phyloP scores from a whole-genome alignment of 345 rosid genomes.

The Eucalyptus curtisii region DNA sequence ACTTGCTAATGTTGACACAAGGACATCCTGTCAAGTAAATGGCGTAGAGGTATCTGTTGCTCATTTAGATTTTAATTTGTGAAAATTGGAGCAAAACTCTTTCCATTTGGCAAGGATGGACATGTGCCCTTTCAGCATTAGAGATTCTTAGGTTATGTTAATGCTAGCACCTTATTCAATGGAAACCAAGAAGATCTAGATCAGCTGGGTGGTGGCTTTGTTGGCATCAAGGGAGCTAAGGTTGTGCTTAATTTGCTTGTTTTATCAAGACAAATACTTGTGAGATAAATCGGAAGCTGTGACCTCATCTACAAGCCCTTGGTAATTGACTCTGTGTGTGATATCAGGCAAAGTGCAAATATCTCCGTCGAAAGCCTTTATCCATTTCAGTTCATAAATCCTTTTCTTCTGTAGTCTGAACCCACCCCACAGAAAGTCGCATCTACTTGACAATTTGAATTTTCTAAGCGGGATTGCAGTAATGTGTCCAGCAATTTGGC shows the following conservation, averaged over 20 bases:
- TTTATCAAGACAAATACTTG: neutral
- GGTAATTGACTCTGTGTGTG: neutral
- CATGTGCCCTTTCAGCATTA: neutral
- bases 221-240: neutral
- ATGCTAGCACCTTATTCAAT: neutral
- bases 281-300: neutral
- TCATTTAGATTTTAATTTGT: neutral
- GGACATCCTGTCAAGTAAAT: neutral
- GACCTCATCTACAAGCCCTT: neutral
- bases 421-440: neutral
- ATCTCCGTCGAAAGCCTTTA: neutral
- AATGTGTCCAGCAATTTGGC: neutral
- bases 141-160: neutral
- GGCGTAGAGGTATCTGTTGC: neutral
- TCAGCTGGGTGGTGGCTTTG: neutral
- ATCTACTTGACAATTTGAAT: neutral
- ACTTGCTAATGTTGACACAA: neutral
- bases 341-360: neutral
- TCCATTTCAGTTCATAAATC: neutral
- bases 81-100: neutral
- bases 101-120: neutral
- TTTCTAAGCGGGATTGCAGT: neutral
- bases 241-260: neutral
- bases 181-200: neutral
- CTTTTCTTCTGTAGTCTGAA: neutral